A percentile compares a stretch with the other conserved stretches of the same genome.
Evolutionary conservation across 1,139 yeast species (phyloP).

Genomic region (Saccharomycopsis hybrid): DNA sequence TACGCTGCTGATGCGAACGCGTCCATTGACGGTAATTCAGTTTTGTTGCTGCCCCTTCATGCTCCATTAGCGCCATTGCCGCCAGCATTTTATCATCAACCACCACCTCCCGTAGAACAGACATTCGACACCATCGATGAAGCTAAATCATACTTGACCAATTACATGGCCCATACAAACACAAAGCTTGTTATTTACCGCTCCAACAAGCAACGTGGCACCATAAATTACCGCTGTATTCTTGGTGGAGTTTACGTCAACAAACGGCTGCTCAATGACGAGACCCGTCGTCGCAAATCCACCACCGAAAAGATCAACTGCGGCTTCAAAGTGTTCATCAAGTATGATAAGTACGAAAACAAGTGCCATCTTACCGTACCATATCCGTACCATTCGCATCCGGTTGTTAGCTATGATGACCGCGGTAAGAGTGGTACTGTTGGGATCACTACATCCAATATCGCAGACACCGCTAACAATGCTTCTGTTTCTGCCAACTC

Average conservation of each 20-base stretch:
- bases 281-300: not conserved
- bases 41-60: too few relatives aligned
- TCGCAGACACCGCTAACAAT: too few relatives aligned
- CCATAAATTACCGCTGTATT: constrained; percentile 12
- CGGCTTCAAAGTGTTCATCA: constrained; percentile 14
- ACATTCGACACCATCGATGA: constrained; percentile 14
- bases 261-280: too few relatives aligned
- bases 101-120: constrained; percentile 18
- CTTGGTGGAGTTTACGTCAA: constrained; percentile 2
- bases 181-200: constrained; percentile 15
- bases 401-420: not conserved
- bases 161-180: constrained; percentile 14
- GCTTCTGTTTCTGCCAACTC: too few relatives aligned
- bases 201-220: constrained; percentile 13
- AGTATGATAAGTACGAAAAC: constrained; percentile 9
- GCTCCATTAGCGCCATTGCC: too few relatives aligned
- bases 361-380: constrained; percentile 11
- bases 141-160: constrained; percentile 12
- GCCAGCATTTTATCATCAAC: constrained; percentile 3
- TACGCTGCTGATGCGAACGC: too few relatives aligned
- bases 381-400: constrained; percentile 16
- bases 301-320: constrained; percentile 7
- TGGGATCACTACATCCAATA: too few relatives aligned
- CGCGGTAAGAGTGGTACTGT: not conserved
- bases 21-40: too few relatives aligned